A percentile compares a stretch with the other conserved stretches of the same genome.
phyloP scores from a whole-genome alignment of 768 basidiomycete species.

The Daedalea quercina region DNA sequence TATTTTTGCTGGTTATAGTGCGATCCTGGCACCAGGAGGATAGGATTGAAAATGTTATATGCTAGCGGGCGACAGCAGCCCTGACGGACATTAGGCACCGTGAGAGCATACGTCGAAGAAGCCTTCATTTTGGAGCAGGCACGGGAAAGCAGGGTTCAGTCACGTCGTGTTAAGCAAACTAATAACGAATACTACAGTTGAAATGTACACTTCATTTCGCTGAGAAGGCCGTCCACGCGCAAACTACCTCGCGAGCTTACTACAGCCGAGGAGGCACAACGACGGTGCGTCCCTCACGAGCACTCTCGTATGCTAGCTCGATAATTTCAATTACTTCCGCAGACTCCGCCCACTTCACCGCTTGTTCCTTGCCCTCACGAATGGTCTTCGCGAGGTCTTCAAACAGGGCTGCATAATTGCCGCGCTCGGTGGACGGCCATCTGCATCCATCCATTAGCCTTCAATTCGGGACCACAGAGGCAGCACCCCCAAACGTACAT shows the following conservation, averaged over 20 bases:
- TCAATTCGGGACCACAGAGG: not conserved
- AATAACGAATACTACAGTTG: too few relatives aligned
- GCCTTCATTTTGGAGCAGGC: too few relatives aligned
- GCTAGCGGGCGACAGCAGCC: not conserved
- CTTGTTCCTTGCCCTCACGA: slow-evolving; percentile 41
- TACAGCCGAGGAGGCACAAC: slow-evolving; percentile 21
- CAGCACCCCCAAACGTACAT: slow-evolving; percentile 24
- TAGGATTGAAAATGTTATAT: too few relatives aligned
- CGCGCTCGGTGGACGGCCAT: slow-evolving; percentile 56
- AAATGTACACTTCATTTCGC: too few relatives aligned
- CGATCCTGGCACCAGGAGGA: too few relatives aligned
- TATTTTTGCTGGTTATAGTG: not conserved
- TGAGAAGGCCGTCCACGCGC: too few relatives aligned
- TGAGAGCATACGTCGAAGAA: too few relatives aligned
- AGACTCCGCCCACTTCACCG: slow-evolving; percentile 71
- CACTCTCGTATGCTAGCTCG: slow-evolving; percentile 64
- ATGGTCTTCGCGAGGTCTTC: slow-evolving; percentile 61
- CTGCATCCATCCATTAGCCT: slow-evolving; percentile 27
- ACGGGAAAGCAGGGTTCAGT: too few relatives aligned
- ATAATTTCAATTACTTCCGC: slow-evolving; percentile 69
- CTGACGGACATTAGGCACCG: not conserved
- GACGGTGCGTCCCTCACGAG: slow-evolving; percentile 49
- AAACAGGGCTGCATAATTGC: slow-evolving; percentile 57
- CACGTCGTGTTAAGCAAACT: too few relatives aligned
- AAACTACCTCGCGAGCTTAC: not conserved